These are phyloP conservation scores for Prunus mongolica DNA, from an alignment of 306 rosid genomes.

Conservation along the genomic window DNA sequence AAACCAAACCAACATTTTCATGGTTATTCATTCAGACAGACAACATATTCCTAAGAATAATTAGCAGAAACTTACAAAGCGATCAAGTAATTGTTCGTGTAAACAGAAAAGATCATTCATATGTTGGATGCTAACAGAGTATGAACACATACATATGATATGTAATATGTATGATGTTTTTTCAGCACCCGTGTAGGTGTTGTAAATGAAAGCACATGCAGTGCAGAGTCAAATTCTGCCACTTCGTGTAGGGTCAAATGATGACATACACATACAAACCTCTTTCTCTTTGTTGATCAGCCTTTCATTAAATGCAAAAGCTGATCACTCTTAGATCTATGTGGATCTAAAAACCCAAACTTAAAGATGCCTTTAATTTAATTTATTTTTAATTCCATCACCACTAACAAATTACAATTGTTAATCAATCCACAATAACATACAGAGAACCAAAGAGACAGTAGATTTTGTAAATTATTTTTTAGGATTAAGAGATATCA, in stretches of 20 bases:
- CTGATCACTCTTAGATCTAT: background rate
- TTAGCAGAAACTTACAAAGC: no score
- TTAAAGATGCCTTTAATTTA: background rate
- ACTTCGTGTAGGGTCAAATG: background rate
- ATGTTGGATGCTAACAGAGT: background rate
- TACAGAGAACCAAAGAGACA: background rate
- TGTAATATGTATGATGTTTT: background rate
- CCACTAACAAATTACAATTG: background rate
- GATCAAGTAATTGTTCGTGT: no score
- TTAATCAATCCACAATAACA: background rate
- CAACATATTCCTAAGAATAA: no score
- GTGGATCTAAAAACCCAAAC: background rate
- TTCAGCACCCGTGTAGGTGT: background rate
- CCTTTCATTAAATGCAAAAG: background rate
- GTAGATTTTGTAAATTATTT: no score
- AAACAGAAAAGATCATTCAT: no score
- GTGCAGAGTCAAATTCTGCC: background rate
- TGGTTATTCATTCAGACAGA: no score
- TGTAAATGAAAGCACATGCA: background rate
- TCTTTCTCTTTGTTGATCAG: background rate
- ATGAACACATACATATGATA: background rate
- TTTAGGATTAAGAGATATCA: background rate
- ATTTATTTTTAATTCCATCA: background rate
- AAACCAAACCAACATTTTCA: no score
- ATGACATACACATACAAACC: background rate